These are phyloP conservation scores for Backusella tuberculispora DNA, from an alignment of 192 early-diverging fungal species.

Conservation along the genomic window DNA sequence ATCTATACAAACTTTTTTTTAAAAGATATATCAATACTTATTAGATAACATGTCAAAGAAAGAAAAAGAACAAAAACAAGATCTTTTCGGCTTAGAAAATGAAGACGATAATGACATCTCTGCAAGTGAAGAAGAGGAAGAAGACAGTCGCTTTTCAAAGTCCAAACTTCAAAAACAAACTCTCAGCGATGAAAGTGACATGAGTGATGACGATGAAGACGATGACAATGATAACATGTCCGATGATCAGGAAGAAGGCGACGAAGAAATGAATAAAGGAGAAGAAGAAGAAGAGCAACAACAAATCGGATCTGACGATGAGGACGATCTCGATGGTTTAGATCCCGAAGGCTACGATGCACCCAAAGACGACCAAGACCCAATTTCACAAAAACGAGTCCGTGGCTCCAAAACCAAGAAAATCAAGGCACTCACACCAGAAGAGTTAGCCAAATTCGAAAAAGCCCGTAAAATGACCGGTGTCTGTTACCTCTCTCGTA, in stretches of 20 bases:
- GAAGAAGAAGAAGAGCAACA: constrained; percentile 33
- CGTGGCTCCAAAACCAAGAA: constrained; percentile 37
- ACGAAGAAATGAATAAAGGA: constrained; percentile 27
- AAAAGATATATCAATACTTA: neutral
- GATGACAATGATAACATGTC: constrained; percentile 38
- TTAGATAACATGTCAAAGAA: constrained; percentile 19
- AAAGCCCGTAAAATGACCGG: constrained; percentile 76
- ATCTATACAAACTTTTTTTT: neutral
- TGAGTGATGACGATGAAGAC: constrained; percentile 9
- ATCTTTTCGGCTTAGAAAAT: constrained; percentile 31
- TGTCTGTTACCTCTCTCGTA: constrained; percentile 86
- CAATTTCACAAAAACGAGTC: constrained; percentile 1
- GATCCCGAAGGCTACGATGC: constrained; percentile 35
- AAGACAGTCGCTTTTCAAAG: constrained; percentile 32
- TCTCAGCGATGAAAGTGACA: neutral
- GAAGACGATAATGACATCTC: constrained; percentile 29
- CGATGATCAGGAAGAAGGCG: constrained; percentile 39
- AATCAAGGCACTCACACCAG: constrained; percentile 64
- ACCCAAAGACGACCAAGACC: neutral
- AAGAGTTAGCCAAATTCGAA: constrained; percentile 66
- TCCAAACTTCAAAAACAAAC: constrained; percentile 19
- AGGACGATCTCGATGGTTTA: constrained; percentile 29
- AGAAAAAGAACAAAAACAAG: constrained; percentile 27
- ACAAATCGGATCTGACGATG: neutral
- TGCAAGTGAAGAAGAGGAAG: constrained; percentile 28